Conservation (phyloP, 495 filamentous ascomycete species). For the Penicillium verhagenii region DNA sequence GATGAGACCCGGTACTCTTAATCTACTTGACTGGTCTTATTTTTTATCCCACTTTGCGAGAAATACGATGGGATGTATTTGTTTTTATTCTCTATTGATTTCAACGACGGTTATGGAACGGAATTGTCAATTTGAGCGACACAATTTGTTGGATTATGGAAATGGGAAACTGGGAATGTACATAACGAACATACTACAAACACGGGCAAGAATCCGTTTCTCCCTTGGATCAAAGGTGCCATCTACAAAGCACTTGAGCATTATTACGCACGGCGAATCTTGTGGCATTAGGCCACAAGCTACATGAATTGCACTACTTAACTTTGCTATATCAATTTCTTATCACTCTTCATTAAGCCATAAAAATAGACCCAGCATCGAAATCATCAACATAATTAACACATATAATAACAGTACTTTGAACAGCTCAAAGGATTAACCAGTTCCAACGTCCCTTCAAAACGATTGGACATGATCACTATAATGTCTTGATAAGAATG, state of each 20-base stretch:
- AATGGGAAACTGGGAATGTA: slow-evolving; percentile 12
- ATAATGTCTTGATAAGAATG: no score
- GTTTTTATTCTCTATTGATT: slow-evolving; percentile 6
- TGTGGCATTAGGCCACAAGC: no score
- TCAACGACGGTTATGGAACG: neutral
- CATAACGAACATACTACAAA: slow-evolving; percentile 11
- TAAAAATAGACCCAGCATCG: neutral
- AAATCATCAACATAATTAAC: neutral
- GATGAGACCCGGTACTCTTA: slow-evolving; percentile 30
- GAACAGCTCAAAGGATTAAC: no score
- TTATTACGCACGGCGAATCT: neutral
- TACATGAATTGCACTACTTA: no score
- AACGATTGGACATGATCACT: no score
- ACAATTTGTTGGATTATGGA: slow-evolving; percentile 7
- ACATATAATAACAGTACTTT: neutral
- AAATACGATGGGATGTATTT: neutral
- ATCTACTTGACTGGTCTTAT: neutral
- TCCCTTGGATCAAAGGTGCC: no score
- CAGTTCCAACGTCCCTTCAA: no score
- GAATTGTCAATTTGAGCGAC: slow-evolving; percentile 4
- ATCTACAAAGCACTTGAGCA: neutral
- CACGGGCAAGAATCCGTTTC: neutral
- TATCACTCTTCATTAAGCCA: neutral
- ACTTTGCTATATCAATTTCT: no score
- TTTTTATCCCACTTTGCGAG: neutral